These are phyloP conservation scores for Aspergillus sparsus DNA, from an alignment of 495 filamentous ascomycete species.

Conservation along the genomic window DNA sequence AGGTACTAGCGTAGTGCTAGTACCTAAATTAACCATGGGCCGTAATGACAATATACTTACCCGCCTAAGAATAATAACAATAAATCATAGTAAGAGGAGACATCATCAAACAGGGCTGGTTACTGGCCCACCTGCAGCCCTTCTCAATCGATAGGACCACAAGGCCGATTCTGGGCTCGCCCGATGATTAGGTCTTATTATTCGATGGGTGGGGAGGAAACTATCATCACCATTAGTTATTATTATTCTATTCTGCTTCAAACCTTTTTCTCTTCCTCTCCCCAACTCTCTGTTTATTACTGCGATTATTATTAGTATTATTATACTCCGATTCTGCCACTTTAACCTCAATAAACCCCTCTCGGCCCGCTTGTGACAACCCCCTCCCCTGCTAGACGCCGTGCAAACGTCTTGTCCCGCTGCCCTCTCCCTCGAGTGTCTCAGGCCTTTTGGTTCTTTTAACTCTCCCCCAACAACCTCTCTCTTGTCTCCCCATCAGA, in stretches of 20 bases:
- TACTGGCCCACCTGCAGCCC: conserved; percentile 24
- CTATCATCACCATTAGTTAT: background rate
- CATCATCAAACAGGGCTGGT: conserved; percentile 19
- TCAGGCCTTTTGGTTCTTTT: background rate
- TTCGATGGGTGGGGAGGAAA: conserved; percentile 18
- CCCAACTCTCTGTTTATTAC: conserved; percentile 11
- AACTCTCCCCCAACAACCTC: background rate
- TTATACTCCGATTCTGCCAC: conserved; percentile 15
- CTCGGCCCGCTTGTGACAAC: conserved; percentile 27
- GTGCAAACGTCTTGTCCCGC: conserved; percentile 26
- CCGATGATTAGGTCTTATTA: conserved; percentile 3
- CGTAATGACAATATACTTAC: conserved; percentile 7
- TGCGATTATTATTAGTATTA: conserved; percentile 17
- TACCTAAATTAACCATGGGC: conserved; percentile 1
- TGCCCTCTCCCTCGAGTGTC: background rate
- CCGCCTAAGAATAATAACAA: conserved; percentile 2
- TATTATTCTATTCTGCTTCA: conserved; percentile 22
- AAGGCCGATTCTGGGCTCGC: conserved; percentile 19
- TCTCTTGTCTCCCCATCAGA: background rate
- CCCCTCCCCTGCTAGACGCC: conserved; percentile 24
- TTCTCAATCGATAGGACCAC: conserved; percentile 25
- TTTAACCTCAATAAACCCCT: conserved; percentile 26
- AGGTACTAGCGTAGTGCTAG: too few relatives aligned
- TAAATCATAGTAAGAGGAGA: conserved; percentile 2
- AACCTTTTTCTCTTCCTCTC: conserved; percentile 10